Conservation (phyloP, 2,329 filamentous ascomycete genomes). For the Stemphylium lycopersici region DNA sequence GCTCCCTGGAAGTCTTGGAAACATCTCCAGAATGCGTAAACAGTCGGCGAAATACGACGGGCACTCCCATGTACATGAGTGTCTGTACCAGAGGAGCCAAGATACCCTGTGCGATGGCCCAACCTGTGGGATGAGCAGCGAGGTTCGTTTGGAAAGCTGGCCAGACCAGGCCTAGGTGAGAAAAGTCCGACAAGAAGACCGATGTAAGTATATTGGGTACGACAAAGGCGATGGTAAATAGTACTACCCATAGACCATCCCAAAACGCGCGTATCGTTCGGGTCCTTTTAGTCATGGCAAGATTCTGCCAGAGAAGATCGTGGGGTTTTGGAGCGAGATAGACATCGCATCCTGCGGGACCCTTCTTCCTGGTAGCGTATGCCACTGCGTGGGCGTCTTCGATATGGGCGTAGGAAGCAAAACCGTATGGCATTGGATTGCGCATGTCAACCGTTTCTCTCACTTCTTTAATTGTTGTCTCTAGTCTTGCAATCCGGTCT, state of each 20-base stretch:
- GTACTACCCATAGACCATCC: slow-evolving; percentile 81
- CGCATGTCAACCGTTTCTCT: slow-evolving; percentile 84
- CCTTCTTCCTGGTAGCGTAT: slow-evolving; percentile 78
- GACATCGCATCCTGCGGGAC: slow-evolving; percentile 76
- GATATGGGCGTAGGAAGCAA: slow-evolving; percentile 89
- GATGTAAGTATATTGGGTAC: slow-evolving; percentile 92
- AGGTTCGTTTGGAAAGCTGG: slow-evolving; percentile 72
- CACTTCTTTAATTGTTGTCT: slow-evolving; percentile 82
- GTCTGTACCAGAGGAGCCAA: slow-evolving; percentile 85
- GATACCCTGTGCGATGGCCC: slow-evolving; percentile 92
- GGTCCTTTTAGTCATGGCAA: slow-evolving; percentile 71
- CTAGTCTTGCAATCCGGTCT: slow-evolving; percentile 78
- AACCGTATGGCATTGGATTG: slow-evolving; percentile 88
- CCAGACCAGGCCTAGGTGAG: slow-evolving; percentile 84
- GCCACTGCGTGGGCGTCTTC: slow-evolving; percentile 83
- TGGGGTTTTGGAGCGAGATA: slow-evolving; percentile 82
- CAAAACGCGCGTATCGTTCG: slow-evolving; percentile 74
- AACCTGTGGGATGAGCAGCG: slow-evolving; percentile 66
- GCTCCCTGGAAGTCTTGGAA: slow-evolving; percentile 87
- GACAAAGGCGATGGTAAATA: slow-evolving; percentile 85
- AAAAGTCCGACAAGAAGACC: slow-evolving; percentile 86
- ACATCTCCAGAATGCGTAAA: slow-evolving; percentile 83
- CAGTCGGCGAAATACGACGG: slow-evolving; percentile 86
- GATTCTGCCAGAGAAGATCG: slow-evolving; percentile 95
- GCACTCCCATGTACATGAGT: slow-evolving; percentile 81